phyloP scores from a whole-genome alignment of 768 basidiomycete species.

The Cytidiella melzeri region DNA sequence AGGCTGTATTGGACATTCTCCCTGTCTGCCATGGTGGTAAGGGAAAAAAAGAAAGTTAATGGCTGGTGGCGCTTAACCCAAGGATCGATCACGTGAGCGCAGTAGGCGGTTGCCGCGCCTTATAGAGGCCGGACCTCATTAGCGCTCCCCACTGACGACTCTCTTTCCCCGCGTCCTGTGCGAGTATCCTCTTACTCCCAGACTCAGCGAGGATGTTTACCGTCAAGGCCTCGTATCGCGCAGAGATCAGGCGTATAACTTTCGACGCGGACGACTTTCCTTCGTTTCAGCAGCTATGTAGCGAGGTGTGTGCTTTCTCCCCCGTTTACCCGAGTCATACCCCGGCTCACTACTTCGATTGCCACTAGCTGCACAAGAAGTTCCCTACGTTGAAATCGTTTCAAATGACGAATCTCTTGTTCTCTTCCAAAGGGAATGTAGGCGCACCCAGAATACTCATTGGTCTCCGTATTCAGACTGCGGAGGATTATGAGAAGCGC shows the following conservation, averaged over 20 bases:
- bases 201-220: slow-evolving; percentile 52
- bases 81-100: slow-evolving; percentile 12
- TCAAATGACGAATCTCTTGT: slow-evolving; percentile 62
- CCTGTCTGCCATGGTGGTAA: neutral
- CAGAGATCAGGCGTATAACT: slow-evolving; percentile 62
- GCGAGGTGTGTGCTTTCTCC: slow-evolving; percentile 43
- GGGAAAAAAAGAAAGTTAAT: too few relatives aligned
- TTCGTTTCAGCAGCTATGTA: slow-evolving; percentile 50
- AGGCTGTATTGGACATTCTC: slow-evolving; percentile 22
- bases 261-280: slow-evolving; percentile 55
- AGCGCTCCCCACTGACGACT: slow-evolving; percentile 7
- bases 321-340: neutral
- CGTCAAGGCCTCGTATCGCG: slow-evolving; percentile 71
- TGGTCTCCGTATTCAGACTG: slow-evolving; percentile 50
- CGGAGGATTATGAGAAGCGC: slow-evolving; percentile 50
- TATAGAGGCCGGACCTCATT: slow-evolving; percentile 10
- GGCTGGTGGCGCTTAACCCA: slow-evolving; percentile 5
- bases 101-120: slow-evolving; percentile 5
- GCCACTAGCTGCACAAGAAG: slow-evolving; percentile 56
- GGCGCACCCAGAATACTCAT: slow-evolving; percentile 54
- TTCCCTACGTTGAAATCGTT: slow-evolving; percentile 57
- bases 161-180: slow-evolving; percentile 14
- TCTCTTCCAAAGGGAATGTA: slow-evolving; percentile 52
- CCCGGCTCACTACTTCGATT: slow-evolving; percentile 1
- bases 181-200: slow-evolving; percentile 18